phyloP scores from a whole-genome alignment of 75 land plant genomes.

The Cunninghamia lanceolata region DNA sequence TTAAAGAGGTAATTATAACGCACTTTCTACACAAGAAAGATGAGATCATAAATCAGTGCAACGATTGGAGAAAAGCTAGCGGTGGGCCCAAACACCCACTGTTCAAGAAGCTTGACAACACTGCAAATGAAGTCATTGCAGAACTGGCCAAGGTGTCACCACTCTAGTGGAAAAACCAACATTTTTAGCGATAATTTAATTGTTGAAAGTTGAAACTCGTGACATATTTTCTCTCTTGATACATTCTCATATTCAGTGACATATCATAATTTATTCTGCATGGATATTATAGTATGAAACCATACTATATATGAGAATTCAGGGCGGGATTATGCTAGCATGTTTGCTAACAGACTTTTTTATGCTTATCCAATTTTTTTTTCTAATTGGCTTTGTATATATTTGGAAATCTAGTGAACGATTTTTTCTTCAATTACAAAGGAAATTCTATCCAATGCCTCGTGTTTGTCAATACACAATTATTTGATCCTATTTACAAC shows the following conservation, averaged over 20 bases:
- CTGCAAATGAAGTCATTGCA: not conserved
- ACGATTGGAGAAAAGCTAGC: slow-evolving; percentile 20
- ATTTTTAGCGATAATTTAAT: not conserved
- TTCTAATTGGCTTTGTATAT: not conserved
- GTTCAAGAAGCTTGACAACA: not conserved
- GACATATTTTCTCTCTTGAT: not conserved
- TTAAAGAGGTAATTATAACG: slow-evolving; percentile 18
- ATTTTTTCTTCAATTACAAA: not conserved
- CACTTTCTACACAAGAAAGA: slow-evolving; percentile 33
- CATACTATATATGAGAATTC: not conserved
- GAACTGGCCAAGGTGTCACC: slow-evolving; percentile 9
- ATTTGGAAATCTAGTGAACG: not conserved
- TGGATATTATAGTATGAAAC: not conserved
- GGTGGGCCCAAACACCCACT: slow-evolving; percentile 2
- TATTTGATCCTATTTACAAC: not conserved
- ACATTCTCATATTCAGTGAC: not conserved
- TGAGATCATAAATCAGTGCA: slow-evolving; percentile 32
- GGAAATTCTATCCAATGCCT: not conserved
- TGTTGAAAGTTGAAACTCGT: not conserved
- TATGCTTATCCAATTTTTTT: not conserved
- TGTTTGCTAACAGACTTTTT: not conserved
- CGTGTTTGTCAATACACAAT: not conserved
- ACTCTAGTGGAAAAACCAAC: not conserved
- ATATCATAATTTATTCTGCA: not conserved
- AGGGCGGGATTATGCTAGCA: not conserved